Conservation (phyloP, 2,329 filamentous ascomycete genomes). For the Coniella vitis region DNA sequence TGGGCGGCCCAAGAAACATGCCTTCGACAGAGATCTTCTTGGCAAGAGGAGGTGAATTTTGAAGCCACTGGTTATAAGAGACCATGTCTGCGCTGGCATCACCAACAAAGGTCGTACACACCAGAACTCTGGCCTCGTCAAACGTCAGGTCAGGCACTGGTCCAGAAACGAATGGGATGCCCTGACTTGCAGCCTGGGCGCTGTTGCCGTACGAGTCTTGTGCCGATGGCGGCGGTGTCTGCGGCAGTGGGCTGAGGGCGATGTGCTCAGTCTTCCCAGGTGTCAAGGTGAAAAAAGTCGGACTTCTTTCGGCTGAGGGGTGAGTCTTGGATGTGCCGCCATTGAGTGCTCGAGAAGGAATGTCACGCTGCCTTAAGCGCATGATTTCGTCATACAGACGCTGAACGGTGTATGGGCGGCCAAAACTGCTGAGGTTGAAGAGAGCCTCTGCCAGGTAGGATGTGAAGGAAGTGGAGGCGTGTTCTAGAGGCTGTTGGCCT, state of each 20-base stretch:
- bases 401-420: slow-evolving; percentile 50
- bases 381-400: slow-evolving; percentile 51
- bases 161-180: slow-evolving; percentile 31
- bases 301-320: slow-evolving; percentile 30
- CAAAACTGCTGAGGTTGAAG: slow-evolving; percentile 39
- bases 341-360: slow-evolving; percentile 37
- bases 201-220: slow-evolving; percentile 15
- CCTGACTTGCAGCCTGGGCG: slow-evolving; percentile 25
- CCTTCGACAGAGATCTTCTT: slow-evolving; percentile 57
- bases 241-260: slow-evolving; percentile 42
- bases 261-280: slow-evolving; percentile 46
- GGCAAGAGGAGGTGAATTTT: slow-evolving; percentile 48
- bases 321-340: slow-evolving; percentile 35
- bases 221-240: slow-evolving; percentile 13
- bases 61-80: slow-evolving; percentile 60
- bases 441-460: slow-evolving; percentile 50
- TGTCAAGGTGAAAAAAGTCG: slow-evolving; percentile 50
- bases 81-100: slow-evolving; percentile 60
- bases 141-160: slow-evolving; percentile 50
- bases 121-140: slow-evolving; percentile 56
- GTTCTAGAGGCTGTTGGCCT: slow-evolving; percentile 41
- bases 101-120: slow-evolving; percentile 60
- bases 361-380: slow-evolving; percentile 37
- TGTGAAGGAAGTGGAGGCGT: slow-evolving; percentile 50
- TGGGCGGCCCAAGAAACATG: slow-evolving; percentile 61